Percentiles rank a stretch among this genome's conserved stretches.
phyloP scores from a whole-genome alignment of 2,329 filamentous ascomycete genomes.

The Dothistroma septosporum region DNA sequence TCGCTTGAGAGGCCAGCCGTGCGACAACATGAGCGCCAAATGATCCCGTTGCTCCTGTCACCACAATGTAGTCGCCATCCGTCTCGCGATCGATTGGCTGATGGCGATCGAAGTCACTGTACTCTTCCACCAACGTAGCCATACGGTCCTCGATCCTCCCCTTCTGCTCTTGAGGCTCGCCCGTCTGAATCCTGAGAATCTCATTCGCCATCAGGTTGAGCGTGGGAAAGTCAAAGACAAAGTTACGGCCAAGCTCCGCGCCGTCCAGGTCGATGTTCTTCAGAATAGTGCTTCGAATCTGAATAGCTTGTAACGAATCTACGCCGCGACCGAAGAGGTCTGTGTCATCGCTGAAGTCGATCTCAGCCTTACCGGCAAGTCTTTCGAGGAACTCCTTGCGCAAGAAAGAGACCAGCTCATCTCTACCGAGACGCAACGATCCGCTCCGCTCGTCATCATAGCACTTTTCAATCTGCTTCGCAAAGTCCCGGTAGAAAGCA shows the following conservation, averaged over 20 bases:
- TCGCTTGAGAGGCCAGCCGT: slow-evolving; percentile 29
- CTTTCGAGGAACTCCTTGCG: slow-evolving; percentile 1
- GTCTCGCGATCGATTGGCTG: slow-evolving; percentile 11
- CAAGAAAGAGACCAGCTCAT: slow-evolving; percentile 9
- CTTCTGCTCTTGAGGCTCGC: slow-evolving; percentile 28
- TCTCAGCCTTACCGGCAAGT: slow-evolving; percentile 4
- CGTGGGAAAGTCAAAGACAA: slow-evolving; percentile 56
- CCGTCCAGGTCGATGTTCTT: slow-evolving; percentile 49
- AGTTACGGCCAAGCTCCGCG: slow-evolving; percentile 49
- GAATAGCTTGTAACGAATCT: slow-evolving; percentile 42
- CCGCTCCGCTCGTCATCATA: slow-evolving; percentile 35
- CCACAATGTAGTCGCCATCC: slow-evolving; percentile 13
- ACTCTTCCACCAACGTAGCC: slow-evolving; percentile 42
- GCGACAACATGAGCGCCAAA: slow-evolving; percentile 56
- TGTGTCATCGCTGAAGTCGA: slow-evolving; percentile 18
- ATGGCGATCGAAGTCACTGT: slow-evolving; percentile 35
- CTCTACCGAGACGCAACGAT: slow-evolving; percentile 5
- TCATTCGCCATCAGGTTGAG: slow-evolving; percentile 45
- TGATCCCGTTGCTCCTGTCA: slow-evolving; percentile 63
- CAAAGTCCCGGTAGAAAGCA: slow-evolving; percentile 46
- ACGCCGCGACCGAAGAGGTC: slow-evolving; percentile 34
- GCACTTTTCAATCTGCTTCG: slow-evolving; percentile 42
- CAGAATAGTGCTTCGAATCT: slow-evolving; percentile 51
- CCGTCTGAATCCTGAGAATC: slow-evolving; percentile 42
- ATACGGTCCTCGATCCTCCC: slow-evolving; percentile 41